A percentile compares a stretch with the other conserved stretches of the same genome.
Conservation (phyloP, 352 stramenopile species). For the Phytophthora agathidicida region DNA sequence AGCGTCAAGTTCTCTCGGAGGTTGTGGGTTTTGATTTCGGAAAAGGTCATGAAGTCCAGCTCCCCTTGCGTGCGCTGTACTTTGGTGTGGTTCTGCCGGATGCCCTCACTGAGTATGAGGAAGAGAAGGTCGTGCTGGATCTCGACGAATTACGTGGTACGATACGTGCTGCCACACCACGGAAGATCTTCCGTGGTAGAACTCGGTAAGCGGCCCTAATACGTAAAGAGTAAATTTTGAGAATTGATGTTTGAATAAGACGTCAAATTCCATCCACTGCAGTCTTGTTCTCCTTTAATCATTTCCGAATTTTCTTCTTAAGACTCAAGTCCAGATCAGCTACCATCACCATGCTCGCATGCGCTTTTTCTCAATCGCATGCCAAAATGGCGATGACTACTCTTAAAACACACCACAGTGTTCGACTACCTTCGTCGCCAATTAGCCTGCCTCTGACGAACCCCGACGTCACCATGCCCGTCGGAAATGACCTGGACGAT, state of each 20-base stretch:
- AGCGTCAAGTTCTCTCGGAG: background rate
- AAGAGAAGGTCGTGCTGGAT: constrained; percentile 2
- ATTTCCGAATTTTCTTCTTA: constrained; percentile 15
- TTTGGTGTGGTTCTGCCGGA: constrained; percentile 2
- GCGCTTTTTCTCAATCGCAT: constrained; percentile 11
- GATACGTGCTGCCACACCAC: background rate
- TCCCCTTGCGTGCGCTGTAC: background rate
- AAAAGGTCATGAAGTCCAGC: background rate
- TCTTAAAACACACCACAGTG: background rate
- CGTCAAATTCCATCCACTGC: too few relatives aligned
- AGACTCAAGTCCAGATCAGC: background rate
- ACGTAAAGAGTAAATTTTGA: too few relatives aligned
- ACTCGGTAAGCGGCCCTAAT: too few relatives aligned
- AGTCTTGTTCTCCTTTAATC: constrained; percentile 20
- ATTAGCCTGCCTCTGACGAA: background rate
- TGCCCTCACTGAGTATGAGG: background rate
- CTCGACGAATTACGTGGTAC: background rate
- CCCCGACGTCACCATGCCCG: background rate
- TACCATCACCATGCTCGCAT: constrained; percentile 21
- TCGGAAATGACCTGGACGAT: constrained; percentile 5
- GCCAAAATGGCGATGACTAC: background rate
- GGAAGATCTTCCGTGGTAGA: too few relatives aligned
- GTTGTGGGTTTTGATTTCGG: constrained; percentile 12
- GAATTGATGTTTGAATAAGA: too few relatives aligned
- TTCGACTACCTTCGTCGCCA: background rate